These are phyloP conservation scores for Eucalyptus cladocalyx DNA, from an alignment of 345 rosid genomes.

Conservation along the genomic window DNA sequence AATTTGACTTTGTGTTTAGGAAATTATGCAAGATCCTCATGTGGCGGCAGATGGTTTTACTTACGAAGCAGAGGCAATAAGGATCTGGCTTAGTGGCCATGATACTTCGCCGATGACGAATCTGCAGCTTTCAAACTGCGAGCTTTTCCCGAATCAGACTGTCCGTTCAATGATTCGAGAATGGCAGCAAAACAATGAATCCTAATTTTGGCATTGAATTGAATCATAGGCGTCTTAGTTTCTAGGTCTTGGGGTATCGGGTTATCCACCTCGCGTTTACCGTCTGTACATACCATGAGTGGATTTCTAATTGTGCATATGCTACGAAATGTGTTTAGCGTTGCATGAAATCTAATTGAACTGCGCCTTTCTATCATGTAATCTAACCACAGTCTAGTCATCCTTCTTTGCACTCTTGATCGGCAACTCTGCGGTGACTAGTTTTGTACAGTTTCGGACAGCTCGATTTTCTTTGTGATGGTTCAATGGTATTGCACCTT, in stretches of 20 bases:
- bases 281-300: neutral
- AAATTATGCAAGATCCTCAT: constrained; percentile 80
- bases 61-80: constrained; percentile 73
- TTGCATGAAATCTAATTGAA: neutral
- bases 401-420: neutral
- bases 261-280: neutral
- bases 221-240: neutral
- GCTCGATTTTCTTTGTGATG: neutral
- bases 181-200: constrained; percentile 40
- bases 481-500: neutral
- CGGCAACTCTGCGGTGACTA: neutral
- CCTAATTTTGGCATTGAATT: neutral
- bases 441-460: neutral
- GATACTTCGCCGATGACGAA: constrained; percentile 85
- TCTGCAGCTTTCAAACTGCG: constrained; percentile 20
- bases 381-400: neutral
- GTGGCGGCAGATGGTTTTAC: constrained; percentile 89
- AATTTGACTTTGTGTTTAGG: constrained; percentile 18
- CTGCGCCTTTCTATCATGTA: neutral
- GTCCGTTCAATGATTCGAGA: constrained; percentile 61
- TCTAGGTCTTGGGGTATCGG: neutral
- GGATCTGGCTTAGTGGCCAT: constrained; percentile 72
- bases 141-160: constrained; percentile 47
- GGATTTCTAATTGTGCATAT: neutral
- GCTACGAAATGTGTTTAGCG: neutral